phyloP scores from a whole-genome alignment of 2,329 filamentous ascomycete species.

The Ophiostoma angusticollis region DNA sequence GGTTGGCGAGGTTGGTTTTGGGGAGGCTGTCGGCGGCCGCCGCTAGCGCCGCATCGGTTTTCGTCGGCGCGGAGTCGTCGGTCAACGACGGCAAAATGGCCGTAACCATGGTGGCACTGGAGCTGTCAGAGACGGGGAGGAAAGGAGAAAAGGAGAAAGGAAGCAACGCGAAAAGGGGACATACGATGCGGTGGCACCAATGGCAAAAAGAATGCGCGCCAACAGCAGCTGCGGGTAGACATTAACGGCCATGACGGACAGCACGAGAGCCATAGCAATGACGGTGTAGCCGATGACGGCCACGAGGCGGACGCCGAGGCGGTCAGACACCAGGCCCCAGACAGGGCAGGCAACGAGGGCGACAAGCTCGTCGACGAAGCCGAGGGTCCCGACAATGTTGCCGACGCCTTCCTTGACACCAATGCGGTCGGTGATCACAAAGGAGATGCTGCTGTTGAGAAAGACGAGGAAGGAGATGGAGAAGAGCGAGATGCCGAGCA shows the following conservation, averaged over 20 bases:
- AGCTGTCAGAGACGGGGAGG: not conserved
- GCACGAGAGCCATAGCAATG: conserved; percentile 61
- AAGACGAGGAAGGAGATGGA: conserved; percentile 85
- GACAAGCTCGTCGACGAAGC: conserved; percentile 73
- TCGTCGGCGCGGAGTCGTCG: conserved; percentile 29
- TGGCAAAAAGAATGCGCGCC: conserved; percentile 72
- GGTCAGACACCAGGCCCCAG: conserved; percentile 69
- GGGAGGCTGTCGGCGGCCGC: conserved; percentile 12
- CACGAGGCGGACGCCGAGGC: conserved; percentile 60
- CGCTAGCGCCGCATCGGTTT: conserved; percentile 47
- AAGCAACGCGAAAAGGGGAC: conserved; percentile 14
- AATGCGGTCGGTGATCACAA: conserved; percentile 73
- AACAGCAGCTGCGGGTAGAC: conserved; percentile 82
- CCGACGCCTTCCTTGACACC: conserved; percentile 61
- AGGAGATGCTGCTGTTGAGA: conserved; percentile 71
- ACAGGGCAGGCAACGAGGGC: conserved; percentile 67
- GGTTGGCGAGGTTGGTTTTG: conserved; percentile 20
- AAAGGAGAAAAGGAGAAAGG: not conserved
- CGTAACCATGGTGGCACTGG: conserved; percentile 83
- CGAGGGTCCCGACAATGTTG: conserved; percentile 70
- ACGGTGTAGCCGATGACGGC: conserved; percentile 69
- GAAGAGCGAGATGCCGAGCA: conserved; percentile 72
- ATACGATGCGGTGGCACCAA: conserved; percentile 81
- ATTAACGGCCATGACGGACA: conserved; percentile 76
- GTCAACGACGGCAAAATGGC: conserved; percentile 71